These are phyloP conservation scores for Pleurotus pulmonarius DNA, from an alignment of 768 basidiomycete genomes.

Conservation along the genomic window DNA sequence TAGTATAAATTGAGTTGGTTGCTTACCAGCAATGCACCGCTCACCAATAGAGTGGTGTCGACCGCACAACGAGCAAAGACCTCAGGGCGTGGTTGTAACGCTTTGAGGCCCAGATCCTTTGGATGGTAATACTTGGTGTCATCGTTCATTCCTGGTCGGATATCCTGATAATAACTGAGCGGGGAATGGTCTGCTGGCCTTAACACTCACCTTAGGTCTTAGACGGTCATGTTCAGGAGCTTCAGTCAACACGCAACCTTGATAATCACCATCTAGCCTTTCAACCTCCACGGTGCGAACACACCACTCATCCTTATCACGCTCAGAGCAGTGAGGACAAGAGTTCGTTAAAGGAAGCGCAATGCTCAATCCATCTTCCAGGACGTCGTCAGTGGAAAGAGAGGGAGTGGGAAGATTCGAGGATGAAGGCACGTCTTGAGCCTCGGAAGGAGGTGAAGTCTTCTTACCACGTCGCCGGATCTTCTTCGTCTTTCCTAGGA, in stretches of 20 bases:
- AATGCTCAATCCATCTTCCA: no score
- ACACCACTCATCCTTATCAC: neutral
- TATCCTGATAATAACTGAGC: neutral
- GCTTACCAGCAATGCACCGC: neutral
- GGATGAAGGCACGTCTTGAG: no score
- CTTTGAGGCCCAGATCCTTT: neutral
- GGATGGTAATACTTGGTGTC: neutral
- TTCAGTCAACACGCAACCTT: neutral
- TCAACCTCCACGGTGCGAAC: neutral
- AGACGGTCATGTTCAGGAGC: neutral
- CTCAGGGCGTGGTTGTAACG: neutral
- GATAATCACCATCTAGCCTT: neutral
- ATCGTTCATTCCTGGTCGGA: neutral
- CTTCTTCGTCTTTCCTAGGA: no score
- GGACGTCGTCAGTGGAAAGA: no score
- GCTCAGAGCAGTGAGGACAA: neutral
- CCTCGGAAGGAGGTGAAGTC: no score
- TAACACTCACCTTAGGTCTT: neutral
- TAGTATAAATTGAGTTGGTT: neutral
- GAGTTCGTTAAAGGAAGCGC: no score
- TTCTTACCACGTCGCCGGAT: no score
- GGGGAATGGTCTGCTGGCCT: neutral
- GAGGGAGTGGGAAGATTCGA: no score
- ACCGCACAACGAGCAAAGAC: neutral
- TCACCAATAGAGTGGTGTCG: neutral